Evolutionary conservation across 495 filamentous ascomycete genomes (phyloP).

Genomic region (Cryomyces antarcticus): DNA sequence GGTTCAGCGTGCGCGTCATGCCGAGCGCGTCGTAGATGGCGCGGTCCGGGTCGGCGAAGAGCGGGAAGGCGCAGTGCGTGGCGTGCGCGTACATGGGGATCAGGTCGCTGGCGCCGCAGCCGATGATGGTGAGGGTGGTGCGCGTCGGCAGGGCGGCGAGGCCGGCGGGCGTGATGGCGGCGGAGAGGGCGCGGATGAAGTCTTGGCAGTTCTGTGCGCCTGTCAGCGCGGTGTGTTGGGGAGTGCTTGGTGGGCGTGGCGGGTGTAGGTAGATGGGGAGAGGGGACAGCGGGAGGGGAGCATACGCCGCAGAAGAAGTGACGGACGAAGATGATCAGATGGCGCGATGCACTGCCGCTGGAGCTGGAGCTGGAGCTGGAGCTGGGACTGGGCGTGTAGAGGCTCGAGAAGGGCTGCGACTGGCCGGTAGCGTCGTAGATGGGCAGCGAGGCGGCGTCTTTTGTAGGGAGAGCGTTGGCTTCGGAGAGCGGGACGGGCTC

Average conservation of each 20-base stretch:
- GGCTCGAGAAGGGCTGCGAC: constrained; percentile 39
- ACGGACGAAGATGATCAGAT: constrained; percentile 62
- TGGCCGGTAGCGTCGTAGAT: constrained; percentile 47
- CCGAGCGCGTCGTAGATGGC: constrained; percentile 50
- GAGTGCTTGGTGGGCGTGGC: constrained; percentile 1
- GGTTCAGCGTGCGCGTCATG: constrained; percentile 41
- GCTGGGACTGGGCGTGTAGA: constrained; percentile 32
- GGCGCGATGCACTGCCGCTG: constrained; percentile 20
- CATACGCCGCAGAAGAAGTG: constrained; percentile 84
- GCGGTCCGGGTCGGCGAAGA: constrained; percentile 58
- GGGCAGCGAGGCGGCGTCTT: constrained; percentile 21
- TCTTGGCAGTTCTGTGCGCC: constrained; percentile 44
- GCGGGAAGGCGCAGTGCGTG: constrained; percentile 52
- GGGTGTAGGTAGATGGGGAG: not conserved
- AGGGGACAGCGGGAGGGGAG: constrained; percentile 3
- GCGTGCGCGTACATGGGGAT: constrained; percentile 45
- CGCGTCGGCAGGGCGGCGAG: constrained; percentile 30
- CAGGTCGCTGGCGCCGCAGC: constrained; percentile 55
- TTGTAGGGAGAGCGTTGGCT: too few relatives aligned
- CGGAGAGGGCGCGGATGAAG: constrained; percentile 44
- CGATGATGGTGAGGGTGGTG: constrained; percentile 53
- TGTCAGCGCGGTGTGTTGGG: not conserved
- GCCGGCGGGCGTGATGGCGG: constrained; percentile 34
- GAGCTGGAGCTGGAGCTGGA: constrained; percentile 18
- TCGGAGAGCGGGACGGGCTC: too few relatives aligned